phyloP scores from a whole-genome alignment of 495 filamentous ascomycete species.

The Neurospora terricola region DNA sequence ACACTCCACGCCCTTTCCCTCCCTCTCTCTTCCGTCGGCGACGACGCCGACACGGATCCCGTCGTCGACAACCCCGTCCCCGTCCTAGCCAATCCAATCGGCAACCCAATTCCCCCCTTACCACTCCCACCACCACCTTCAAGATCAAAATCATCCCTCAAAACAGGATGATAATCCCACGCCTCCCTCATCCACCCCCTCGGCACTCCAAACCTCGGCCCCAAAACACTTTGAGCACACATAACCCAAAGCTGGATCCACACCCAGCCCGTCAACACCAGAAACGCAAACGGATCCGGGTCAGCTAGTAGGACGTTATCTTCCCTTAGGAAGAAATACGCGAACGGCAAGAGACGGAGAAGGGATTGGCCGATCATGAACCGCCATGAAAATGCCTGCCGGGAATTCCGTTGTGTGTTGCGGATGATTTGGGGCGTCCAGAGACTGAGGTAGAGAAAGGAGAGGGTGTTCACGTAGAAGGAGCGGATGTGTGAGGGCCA shows the following conservation, averaged over 20 bases:
- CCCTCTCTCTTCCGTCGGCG: conserved; percentile 19
- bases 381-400: conserved; percentile 76
- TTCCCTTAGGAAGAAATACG: conserved; percentile 65
- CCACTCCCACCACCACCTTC: conserved; percentile 49
- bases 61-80: conserved; percentile 18
- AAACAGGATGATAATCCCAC: conserved; percentile 89
- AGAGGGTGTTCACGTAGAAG: conserved; percentile 57
- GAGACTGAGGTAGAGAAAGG: conserved; percentile 72
- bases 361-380: conserved; percentile 78
- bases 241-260: conserved; percentile 82
- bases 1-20: conserved; percentile 5
- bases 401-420: conserved; percentile 84
- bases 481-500: conserved; percentile 63
- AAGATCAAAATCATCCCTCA: conserved; percentile 66
- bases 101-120: conserved; percentile 30
- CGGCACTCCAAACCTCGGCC: conserved; percentile 58
- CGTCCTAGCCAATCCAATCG: conserved; percentile 50
- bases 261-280: conserved; percentile 66
- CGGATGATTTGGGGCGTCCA: conserved; percentile 88
- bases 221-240: conserved; percentile 71
- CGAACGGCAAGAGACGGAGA: conserved; percentile 63
- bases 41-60: conserved; percentile 7
- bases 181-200: conserved; percentile 66
- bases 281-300: conserved; percentile 52
- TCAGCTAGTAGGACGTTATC: conserved; percentile 76